Conservation (phyloP, 1,284 basidiomycete species). For the Fistulina hepatica region DNA sequence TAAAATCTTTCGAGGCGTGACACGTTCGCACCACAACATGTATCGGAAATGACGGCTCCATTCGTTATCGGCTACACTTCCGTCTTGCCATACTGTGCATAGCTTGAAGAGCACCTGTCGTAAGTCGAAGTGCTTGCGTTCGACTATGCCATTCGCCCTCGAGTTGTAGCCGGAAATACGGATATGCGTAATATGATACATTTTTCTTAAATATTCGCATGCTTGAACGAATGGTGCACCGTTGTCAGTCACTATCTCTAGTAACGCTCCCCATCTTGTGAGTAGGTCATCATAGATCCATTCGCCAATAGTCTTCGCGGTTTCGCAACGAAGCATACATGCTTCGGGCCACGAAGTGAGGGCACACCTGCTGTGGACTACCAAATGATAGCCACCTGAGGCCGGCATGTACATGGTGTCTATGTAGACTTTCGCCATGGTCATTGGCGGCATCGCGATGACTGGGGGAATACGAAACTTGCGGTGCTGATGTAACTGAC, state of each 20-base stretch:
- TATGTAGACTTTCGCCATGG: slow-evolving; percentile 25
- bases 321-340: slow-evolving; percentile 14
- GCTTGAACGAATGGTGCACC: slow-evolving; percentile 26
- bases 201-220: slow-evolving; percentile 17
- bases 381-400: slow-evolving; percentile 19
- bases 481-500: slow-evolving; percentile 3
- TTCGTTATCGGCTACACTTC: slow-evolving; percentile 15
- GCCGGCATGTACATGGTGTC: slow-evolving; percentile 21
- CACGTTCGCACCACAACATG: slow-evolving; percentile 19
- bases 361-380: slow-evolving; percentile 18
- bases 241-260: slow-evolving; percentile 25
- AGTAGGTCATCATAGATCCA: slow-evolving; percentile 20
- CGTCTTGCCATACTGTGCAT: no score
- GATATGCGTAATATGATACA: slow-evolving; percentile 30
- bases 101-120: slow-evolving; percentile 29
- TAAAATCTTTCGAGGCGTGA: slow-evolving; percentile 13
- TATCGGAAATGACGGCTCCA: not conserved
- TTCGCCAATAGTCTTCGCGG: slow-evolving; percentile 12
- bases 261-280: slow-evolving; percentile 16
- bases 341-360: slow-evolving; percentile 20
- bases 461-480: slow-evolving; percentile 18
- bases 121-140: slow-evolving; percentile 27
- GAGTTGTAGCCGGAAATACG: slow-evolving; percentile 36
- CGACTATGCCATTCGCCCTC: slow-evolving; percentile 28
- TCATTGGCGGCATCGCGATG: slow-evolving; percentile 18